Evolutionary conservation across 2,329 filamentous ascomycete genomes (phyloP).

Genomic region (Aspergillus niger): DNA sequence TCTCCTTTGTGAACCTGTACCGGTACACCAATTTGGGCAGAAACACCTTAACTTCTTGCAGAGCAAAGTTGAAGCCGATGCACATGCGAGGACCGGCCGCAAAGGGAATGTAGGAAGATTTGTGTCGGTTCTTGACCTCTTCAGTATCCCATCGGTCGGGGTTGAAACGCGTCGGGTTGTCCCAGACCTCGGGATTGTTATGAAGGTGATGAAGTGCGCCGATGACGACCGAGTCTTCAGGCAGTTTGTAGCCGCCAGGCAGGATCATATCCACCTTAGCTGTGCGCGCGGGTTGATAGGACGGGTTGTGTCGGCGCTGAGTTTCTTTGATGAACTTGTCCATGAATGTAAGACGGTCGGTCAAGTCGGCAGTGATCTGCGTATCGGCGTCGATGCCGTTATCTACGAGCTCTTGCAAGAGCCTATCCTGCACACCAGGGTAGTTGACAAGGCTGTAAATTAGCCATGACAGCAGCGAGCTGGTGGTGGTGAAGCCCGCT

Average conservation of each 20-base stretch:
- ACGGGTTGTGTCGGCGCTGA: slow-evolving; percentile 61
- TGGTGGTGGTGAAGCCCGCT: slow-evolving; percentile 64
- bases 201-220: slow-evolving; percentile 50
- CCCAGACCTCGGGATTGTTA: slow-evolving; percentile 59
- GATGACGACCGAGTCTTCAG: slow-evolving; percentile 56
- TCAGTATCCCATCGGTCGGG: slow-evolving; percentile 62
- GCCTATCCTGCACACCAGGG: slow-evolving; percentile 57
- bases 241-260: slow-evolving; percentile 61
- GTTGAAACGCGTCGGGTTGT: slow-evolving; percentile 60
- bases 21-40: slow-evolving; percentile 60
- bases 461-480: slow-evolving; percentile 60
- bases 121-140: slow-evolving; percentile 54
- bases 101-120: slow-evolving; percentile 61
- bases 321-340: slow-evolving; percentile 59
- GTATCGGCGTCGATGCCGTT: slow-evolving; percentile 49
- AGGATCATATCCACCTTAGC: slow-evolving; percentile 59
- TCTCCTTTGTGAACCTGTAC: slow-evolving; percentile 59
- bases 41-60: slow-evolving; percentile 61
- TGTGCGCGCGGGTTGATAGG: slow-evolving; percentile 63
- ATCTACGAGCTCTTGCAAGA: slow-evolving; percentile 61
- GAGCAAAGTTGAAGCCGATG: slow-evolving; percentile 66
- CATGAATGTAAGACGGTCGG: slow-evolving; percentile 50
- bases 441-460: slow-evolving; percentile 58
- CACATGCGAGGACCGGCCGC: slow-evolving; percentile 60
- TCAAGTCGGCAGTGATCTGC: slow-evolving; percentile 51